A percentile compares a stretch with the other conserved stretches of the same genome.
Conservation (phyloP, 2,329 filamentous ascomycete genomes). For the Exophiala sp. region DNA sequence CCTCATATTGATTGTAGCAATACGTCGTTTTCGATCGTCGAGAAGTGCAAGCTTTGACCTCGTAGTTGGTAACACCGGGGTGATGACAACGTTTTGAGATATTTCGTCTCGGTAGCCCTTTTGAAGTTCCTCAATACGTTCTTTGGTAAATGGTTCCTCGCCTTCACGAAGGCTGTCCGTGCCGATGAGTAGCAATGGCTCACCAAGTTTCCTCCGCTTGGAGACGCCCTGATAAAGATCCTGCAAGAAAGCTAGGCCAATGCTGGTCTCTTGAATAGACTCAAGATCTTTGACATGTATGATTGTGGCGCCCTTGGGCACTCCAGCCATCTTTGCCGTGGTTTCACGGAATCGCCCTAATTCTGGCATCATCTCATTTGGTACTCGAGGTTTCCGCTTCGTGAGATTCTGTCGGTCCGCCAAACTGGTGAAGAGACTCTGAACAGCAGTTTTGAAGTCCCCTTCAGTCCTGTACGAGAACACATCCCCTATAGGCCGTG, state of each 20-base stretch:
- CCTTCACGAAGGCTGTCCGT: conserved; percentile 61
- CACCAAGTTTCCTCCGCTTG: conserved; percentile 66
- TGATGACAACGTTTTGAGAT: conserved; percentile 54
- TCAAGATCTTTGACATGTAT: conserved; percentile 78
- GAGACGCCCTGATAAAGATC: conserved; percentile 70
- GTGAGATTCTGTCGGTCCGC: conserved; percentile 7
- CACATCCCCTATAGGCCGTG: not conserved
- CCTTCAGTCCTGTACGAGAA: not conserved
- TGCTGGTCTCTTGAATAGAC: conserved; percentile 62
- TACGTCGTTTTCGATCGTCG: conserved; percentile 46
- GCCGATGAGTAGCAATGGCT: conserved; percentile 74
- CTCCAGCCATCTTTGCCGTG: conserved; percentile 41
- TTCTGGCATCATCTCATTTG: conserved; percentile 18
- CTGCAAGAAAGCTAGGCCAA: conserved; percentile 66
- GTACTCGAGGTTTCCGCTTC: conserved; percentile 22
- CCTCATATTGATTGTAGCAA: conserved; percentile 58
- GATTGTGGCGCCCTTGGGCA: conserved; percentile 48
- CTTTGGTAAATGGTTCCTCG: conserved; percentile 43
- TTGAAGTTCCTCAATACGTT: conserved; percentile 47
- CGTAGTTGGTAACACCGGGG: conserved; percentile 46
- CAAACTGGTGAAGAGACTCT: conserved; percentile 6
- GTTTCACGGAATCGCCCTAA: conserved; percentile 43
- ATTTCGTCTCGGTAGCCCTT: conserved; percentile 44
- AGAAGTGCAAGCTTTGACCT: conserved; percentile 17
- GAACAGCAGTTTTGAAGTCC: not conserved